Conservation (phyloP, 2,329 filamentous ascomycete genomes). For the Hypoxylon sp. region DNA sequence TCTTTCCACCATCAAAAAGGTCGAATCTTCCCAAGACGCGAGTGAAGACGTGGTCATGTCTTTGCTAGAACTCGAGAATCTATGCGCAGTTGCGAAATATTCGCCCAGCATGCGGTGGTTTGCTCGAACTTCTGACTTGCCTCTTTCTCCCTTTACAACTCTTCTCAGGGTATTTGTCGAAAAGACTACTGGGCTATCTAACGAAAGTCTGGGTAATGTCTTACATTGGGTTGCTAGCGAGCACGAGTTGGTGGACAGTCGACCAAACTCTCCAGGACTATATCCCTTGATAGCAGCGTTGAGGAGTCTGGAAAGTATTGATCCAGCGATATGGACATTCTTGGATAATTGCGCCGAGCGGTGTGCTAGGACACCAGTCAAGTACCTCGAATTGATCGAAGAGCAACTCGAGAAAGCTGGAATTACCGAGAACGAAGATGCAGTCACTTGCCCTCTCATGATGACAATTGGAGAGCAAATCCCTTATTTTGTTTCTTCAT, state of each 20-base stretch:
- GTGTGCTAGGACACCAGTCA: slow-evolving; percentile 80
- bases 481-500: slow-evolving; percentile 71
- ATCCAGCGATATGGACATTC: slow-evolving; percentile 70
- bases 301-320: slow-evolving; percentile 50
- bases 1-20: slow-evolving; percentile 72
- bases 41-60: slow-evolving; percentile 66
- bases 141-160: slow-evolving; percentile 77
- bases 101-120: slow-evolving; percentile 94
- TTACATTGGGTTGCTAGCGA: slow-evolving; percentile 73
- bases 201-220: slow-evolving; percentile 65
- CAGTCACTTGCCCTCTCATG: slow-evolving; percentile 70
- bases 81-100: slow-evolving; percentile 82
- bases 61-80: slow-evolving; percentile 81
- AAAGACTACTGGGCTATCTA: slow-evolving; percentile 61
- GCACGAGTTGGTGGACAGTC: slow-evolving; percentile 72
- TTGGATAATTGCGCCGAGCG: slow-evolving; percentile 86
- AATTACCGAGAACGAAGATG: slow-evolving; percentile 47
- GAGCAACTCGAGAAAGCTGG: slow-evolving; percentile 53
- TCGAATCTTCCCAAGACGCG: slow-evolving; percentile 67
- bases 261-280: slow-evolving; percentile 58
- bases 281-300: slow-evolving; percentile 60
- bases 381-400: slow-evolving; percentile 79
- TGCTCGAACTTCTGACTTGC: slow-evolving; percentile 74
- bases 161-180: slow-evolving; percentile 71
- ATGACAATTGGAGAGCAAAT: slow-evolving; percentile 83